Evolutionary conservation across 768 basidiomycete species (phyloP).

Genomic region (Mycena filopes): DNA sequence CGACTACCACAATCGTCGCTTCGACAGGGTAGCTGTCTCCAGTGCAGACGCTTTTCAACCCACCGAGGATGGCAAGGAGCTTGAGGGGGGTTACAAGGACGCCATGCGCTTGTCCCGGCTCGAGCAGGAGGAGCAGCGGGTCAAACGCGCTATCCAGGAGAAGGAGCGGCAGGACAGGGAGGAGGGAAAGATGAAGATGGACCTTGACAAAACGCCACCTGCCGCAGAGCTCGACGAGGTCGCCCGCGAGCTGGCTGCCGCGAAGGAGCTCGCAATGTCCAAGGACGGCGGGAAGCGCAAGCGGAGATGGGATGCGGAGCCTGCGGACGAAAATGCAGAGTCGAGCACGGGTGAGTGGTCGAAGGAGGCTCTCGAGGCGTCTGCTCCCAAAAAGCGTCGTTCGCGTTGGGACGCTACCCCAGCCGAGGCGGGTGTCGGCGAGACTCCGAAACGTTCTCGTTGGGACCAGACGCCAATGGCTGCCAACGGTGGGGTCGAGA

Average conservation of each 20-base stretch:
- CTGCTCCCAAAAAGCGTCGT: constrained; percentile 89
- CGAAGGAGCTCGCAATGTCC: constrained; percentile 52
- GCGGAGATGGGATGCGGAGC: constrained; percentile 83
- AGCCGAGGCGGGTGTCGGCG: constrained; percentile 66
- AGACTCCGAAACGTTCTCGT: constrained; percentile 89
- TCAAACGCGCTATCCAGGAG: constrained; percentile 87
- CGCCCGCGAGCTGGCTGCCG: constrained; percentile 72
- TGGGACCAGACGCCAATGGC: constrained; percentile 96
- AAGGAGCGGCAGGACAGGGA: constrained; percentile 84
- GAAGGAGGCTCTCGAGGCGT: constrained; percentile 76
- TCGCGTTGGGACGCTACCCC: constrained; percentile 98
- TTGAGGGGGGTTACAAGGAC: constrained; percentile 94
- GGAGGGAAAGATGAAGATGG: constrained; percentile 81
- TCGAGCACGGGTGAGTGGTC: constrained; percentile 78
- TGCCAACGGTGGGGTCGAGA: constrained; percentile 55
- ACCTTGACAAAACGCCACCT: constrained; percentile 93
- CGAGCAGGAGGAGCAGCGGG: constrained; percentile 93
- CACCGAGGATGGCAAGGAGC: constrained; percentile 71
- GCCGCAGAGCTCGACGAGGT: constrained; percentile 81
- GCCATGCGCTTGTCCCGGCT: constrained; percentile 91
- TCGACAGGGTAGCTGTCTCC: constrained; percentile 84
- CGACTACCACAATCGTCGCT: constrained; percentile 94
- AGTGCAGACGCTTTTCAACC: constrained; percentile 83
- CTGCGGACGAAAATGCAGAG: constrained; percentile 72
- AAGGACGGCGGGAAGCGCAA: constrained; percentile 70